Evolutionary conservation across 345 rosid species (phyloP).

Genomic region (Eucalyptus virginea): DNA sequence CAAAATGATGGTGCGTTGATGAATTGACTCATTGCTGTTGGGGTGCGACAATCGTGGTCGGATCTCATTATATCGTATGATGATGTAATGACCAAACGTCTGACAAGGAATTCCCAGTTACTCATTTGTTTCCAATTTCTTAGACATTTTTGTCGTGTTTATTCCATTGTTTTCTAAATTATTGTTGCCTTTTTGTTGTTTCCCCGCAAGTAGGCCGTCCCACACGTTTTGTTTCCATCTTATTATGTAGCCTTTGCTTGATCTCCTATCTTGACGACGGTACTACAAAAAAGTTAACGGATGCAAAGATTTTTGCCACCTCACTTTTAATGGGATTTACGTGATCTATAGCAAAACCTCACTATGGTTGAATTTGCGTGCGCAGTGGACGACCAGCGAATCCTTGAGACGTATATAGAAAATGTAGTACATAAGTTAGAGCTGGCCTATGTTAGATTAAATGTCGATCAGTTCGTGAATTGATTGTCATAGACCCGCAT

Average conservation of each 20-base stretch:
- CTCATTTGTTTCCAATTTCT: background rate
- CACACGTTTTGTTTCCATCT: background rate
- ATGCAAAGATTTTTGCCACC: background rate
- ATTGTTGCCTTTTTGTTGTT: background rate
- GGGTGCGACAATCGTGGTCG: accelerated
- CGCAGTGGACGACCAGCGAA: accelerated
- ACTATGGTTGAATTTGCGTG: background rate
- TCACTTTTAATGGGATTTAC: background rate
- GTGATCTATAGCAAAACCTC: accelerated
- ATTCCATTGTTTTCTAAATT: background rate
- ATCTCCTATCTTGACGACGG: background rate
- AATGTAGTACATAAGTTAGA: background rate
- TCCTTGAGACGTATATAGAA: background rate
- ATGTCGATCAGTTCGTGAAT: accelerated
- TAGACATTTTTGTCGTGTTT: background rate
- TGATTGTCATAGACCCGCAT: accelerated
- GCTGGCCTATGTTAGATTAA: background rate
- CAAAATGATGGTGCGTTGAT: background rate
- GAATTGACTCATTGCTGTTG: background rate
- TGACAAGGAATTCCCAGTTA: background rate
- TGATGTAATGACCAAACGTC: background rate
- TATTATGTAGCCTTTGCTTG: background rate
- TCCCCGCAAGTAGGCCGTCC: background rate
- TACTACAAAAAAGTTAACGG: accelerated
- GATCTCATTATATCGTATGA: background rate